Conservation (phyloP, 306 rosid species). For the Canavalia gladiata region DNA sequence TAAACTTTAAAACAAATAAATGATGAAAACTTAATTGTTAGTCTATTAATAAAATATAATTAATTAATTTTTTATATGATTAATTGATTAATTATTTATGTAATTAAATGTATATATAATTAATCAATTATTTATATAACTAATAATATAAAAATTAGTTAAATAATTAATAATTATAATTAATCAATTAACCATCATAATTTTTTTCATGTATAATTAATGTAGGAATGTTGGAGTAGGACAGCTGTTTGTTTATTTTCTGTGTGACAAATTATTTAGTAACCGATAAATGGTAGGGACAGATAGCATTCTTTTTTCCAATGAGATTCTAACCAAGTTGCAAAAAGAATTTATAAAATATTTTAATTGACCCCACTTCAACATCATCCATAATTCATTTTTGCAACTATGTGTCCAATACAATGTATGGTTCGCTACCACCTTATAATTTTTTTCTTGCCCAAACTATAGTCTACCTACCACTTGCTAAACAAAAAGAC, state of each 20-base stretch:
- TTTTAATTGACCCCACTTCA: neutral
- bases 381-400: neutral
- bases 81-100: no score
- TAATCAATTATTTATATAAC: no score
- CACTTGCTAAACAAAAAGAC: neutral
- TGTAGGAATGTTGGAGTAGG: no score
- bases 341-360: neutral
- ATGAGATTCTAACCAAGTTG: neutral
- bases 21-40: no score
- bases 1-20: no score
- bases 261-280: neutral
- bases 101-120: no score
- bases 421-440: neutral
- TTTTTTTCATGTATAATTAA: no score
- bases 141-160: no score
- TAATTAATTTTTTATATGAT: no score
- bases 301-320: neutral
- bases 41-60: no score
- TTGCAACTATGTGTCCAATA: neutral
- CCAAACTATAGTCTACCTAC: neutral
- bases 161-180: no score
- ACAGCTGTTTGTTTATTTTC: neutral
- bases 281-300: neutral
- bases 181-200: no score
- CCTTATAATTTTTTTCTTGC: neutral